Evolutionary conservation across 352 stramenopile genomes (phyloP), one percentile per base, ranked within the genome.

Genomic region (Globisporangium iwayamae): DNA sequence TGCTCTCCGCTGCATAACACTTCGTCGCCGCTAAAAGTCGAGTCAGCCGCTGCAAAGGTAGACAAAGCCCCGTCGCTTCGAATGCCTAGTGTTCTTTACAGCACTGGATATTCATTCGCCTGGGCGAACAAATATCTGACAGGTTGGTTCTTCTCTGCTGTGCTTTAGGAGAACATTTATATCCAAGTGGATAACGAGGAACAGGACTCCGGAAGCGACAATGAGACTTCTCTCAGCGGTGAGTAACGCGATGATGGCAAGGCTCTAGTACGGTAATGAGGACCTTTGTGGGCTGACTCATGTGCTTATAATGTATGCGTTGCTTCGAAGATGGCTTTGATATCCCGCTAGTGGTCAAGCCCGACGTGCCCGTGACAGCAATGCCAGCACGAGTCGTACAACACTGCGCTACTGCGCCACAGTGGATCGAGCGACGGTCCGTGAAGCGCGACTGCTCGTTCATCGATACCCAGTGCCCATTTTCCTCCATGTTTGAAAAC

Each of bases 361-460:
- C 10, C 36, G 11, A 60, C 4, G 48, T 7, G 7, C 14, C 41
- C 14, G n/a, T 48, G n/a, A 4, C 51, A 38, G 28, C 45, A 32
- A 39, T 39, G 46, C 9, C 54, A 14, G 6, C 52, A 47, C 39
- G 41, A 47, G 41, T n/a, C 38, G 38, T 43, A 13, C 38, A 43
- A 13, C 38, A 43, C 38, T n/a, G 5, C 13, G 16, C 41, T 16
- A 7, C 14, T 13, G 14, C 22, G 16, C 22, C 38, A 45, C 30
- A 65, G 34, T 69, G 63, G 63, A 52, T 30, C 52, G 50, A 69
- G 41, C 63, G 63, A 11, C 63, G 63, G 51, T 69, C 63, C 1
- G 63, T 69, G n/a, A 69, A 69, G 58, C 63, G 63, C 30, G 63
- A 69, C 28, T 69, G 63, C 45, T 46, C 63, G 43, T 69, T 65